phyloP scores from a whole-genome alignment of 176 grass and related monocot genomes.

The Thinopyrum elongatum region DNA sequence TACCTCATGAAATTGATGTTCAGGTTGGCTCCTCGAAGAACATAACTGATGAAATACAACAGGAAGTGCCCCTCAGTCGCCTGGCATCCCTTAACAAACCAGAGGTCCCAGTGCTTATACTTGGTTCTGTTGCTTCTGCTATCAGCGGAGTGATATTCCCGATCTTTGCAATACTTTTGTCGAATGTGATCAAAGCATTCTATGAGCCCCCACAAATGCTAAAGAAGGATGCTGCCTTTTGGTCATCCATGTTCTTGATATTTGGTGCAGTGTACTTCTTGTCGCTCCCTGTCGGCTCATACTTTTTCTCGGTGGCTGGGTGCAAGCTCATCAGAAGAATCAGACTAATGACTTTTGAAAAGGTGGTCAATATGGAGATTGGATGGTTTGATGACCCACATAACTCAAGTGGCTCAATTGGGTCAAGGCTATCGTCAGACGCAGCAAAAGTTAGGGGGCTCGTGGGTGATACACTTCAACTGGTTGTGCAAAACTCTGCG shows the following conservation, averaged over 20 bases:
- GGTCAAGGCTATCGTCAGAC: constrained; percentile 66
- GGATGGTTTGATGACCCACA: constrained; percentile 74
- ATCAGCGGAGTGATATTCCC: constrained; percentile 74
- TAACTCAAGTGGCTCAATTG: constrained; percentile 76
- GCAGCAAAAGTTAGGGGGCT: constrained; percentile 70
- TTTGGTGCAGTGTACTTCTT: constrained; percentile 61
- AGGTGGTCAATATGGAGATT: constrained; percentile 72
- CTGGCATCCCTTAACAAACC: constrained; percentile 71
- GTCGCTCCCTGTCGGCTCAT: constrained; percentile 55
- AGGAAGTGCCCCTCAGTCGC: constrained; percentile 55
- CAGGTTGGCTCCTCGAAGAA: constrained; percentile 32
- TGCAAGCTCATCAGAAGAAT: constrained; percentile 72
- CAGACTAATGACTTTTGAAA: constrained; percentile 70
- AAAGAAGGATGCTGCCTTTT: constrained; percentile 65
- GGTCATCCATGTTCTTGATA: constrained; percentile 80
- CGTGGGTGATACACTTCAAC: constrained; percentile 63
- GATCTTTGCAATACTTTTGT: constrained; percentile 64
- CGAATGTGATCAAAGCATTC: constrained; percentile 70
- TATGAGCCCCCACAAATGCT: constrained; percentile 52
- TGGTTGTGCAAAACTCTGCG: constrained; percentile 64
- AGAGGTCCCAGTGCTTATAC: constrained; percentile 61
- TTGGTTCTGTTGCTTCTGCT: constrained; percentile 65
- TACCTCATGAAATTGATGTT: constrained; percentile 42
- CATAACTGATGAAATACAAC: constrained; percentile 23
- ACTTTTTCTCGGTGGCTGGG: constrained; percentile 72